These are phyloP conservation scores for Nitzschia sp. DNA, from an alignment of 108 stramenopile species.

Conservation along the genomic window DNA sequence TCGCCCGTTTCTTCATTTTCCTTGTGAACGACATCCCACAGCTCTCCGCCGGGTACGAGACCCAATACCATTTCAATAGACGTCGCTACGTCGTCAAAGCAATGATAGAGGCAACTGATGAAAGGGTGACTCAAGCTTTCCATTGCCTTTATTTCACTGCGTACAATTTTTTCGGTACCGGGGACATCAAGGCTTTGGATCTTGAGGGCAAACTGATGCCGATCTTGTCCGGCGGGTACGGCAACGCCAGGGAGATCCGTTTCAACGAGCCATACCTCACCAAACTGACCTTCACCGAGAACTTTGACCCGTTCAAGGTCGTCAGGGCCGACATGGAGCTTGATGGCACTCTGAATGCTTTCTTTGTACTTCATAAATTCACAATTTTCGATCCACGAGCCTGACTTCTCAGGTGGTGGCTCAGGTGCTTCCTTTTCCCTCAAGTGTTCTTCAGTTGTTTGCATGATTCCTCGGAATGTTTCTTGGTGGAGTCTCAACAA, in stretches of 20 bases:
- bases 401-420: not conserved
- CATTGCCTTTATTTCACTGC: constrained; percentile 82
- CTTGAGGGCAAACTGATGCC: constrained; percentile 79
- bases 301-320: constrained; percentile 41
- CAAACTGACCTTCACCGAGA: constrained; percentile 58
- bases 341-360: constrained; percentile 5
- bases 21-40: constrained; percentile 72
- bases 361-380: not conserved
- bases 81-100: constrained; percentile 68
- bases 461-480: constrained; percentile 21
- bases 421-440: constrained; percentile 6
- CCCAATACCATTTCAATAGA: constrained; percentile 57
- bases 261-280: constrained; percentile 55
- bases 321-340: constrained; percentile 9
- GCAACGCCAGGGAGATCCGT: constrained; percentile 14
- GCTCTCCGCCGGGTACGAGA: constrained; percentile 80
- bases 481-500: constrained; percentile 12
- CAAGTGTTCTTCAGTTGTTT: constrained; percentile 22
- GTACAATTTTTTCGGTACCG: constrained; percentile 70
- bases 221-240: constrained; percentile 49
- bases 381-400: constrained; percentile 18
- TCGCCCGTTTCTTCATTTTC: constrained; percentile 43
- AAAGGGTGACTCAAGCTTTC: constrained; percentile 81
- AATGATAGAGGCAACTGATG: constrained; percentile 76
- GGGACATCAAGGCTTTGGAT: constrained; percentile 65